Base-by-base conservation (phyloP, 805 yeast genomes). In the Diddensiella santjacobensis region DNA sequence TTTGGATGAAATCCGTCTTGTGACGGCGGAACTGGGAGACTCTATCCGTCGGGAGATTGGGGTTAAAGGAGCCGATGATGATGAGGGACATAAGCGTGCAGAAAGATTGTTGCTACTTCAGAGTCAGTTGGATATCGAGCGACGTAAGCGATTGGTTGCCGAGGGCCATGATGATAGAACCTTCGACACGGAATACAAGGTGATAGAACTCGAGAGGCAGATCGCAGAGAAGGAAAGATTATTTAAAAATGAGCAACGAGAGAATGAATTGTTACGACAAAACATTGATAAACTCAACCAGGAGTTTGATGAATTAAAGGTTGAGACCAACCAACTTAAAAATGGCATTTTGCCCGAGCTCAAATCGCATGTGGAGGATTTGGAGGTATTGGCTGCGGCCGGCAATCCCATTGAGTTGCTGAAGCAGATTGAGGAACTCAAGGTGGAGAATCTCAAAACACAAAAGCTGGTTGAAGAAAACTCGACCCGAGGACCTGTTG, bases 21-120 rank as follows among this genome's bases (percentile, higher is more conserved):
- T 67, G 15, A 60, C 69, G 2, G 52, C 60, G 20, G 71, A 68
- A 50, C 61, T 67, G 20, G 68, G 68, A 10, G 71, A 67, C 48
- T 52, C 69, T 3, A 53, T 63, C 15, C 65, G 70, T 18, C 65
- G 71, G 5, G 71, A 67, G 50, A 60, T 61, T 24, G 57, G 56
- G 5, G 56, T 67, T 4, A 22, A 26, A 8, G 38, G 29, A 18
- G 48, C 40, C 10, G 24, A 26, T 2, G 26, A 20, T 37, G n/a
- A 18, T n/a, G 40, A 36, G 3, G 38, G 33, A 3, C 36, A 44
- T 3, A 42, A 52, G 31, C 23, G 51, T 6, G 56, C 57, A 4
- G 40, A 47, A 35, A 47, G 51, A 22, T 44, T 65, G 6, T 62
- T 67, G 5, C 40, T 45, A 18, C 54, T 62, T 15, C 61, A 62